Evolutionary conservation across 805 yeast species (phyloP).

Genomic region (Barnettozyma salicaria): DNA sequence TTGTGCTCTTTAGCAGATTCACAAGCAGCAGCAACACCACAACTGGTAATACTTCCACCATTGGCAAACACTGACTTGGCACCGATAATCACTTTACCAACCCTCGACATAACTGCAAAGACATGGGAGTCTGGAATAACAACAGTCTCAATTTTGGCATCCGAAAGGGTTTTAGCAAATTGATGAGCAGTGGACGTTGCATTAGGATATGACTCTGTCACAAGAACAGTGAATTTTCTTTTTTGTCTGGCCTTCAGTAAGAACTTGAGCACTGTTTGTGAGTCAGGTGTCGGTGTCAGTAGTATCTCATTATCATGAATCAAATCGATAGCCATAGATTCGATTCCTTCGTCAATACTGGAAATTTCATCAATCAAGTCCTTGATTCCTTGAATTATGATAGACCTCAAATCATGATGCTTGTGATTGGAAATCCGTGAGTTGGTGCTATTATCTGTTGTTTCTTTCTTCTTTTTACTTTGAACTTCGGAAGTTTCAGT

Average conservation of each 20-base stretch:
- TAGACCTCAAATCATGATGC: constrained; percentile 65
- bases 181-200: constrained; percentile 69
- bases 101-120: constrained; percentile 94
- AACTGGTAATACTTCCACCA: constrained; percentile 86
- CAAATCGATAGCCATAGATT: constrained; percentile 84
- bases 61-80: constrained; percentile 90
- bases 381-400: constrained; percentile 85
- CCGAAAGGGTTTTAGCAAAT: constrained; percentile 74
- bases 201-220: constrained; percentile 90
- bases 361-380: constrained; percentile 89
- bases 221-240: constrained; percentile 85
- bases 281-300: constrained; percentile 91
- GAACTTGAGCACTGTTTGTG: constrained; percentile 83
- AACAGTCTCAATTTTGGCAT: constrained; percentile 82
- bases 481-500: constrained; percentile 3
- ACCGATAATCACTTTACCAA: constrained; percentile 92
- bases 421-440: constrained; percentile 23
- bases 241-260: constrained; percentile 80
- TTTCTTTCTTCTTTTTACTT: constrained; percentile 7
- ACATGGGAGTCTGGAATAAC: constrained; percentile 90
- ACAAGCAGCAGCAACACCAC: constrained; percentile 90
- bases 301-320: constrained; percentile 87
- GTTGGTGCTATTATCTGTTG: constrained; percentile 9
- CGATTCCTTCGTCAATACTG: constrained; percentile 85
- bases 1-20: constrained; percentile 93